phyloP scores from a whole-genome alignment of 176 grass and related monocot genomes.

The Triticum turgidum region DNA sequence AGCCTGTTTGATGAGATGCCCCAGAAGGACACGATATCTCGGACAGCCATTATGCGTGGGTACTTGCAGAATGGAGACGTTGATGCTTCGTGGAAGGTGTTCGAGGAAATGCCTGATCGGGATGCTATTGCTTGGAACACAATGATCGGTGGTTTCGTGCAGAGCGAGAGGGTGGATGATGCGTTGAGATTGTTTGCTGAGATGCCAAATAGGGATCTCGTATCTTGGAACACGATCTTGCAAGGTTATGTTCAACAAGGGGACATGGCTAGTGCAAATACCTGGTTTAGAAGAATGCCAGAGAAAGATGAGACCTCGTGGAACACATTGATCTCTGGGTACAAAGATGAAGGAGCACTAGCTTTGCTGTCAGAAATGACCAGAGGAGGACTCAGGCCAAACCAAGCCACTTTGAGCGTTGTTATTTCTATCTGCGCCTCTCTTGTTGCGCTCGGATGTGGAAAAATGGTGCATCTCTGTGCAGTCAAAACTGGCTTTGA shows the following conservation, averaged over 20 bases:
- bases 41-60: slow-evolving; percentile 63
- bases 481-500: slow-evolving; percentile 60
- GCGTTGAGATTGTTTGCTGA: slow-evolving; percentile 56
- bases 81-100: slow-evolving; percentile 46
- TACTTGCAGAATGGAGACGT: slow-evolving; percentile 58
- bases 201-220: slow-evolving; percentile 63
- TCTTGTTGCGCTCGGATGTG: slow-evolving; percentile 56
- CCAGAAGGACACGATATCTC: slow-evolving; percentile 58
- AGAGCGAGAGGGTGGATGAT: slow-evolving; percentile 54
- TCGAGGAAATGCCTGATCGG: slow-evolving; percentile 57
- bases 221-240: slow-evolving; percentile 79
- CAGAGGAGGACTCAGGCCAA: slow-evolving; percentile 56
- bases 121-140: slow-evolving; percentile 76
- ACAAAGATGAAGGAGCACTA: slow-evolving; percentile 53
- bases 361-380: slow-evolving; percentile 55
- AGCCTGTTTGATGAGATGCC: slow-evolving; percentile 56
- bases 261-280: slow-evolving; percentile 55
- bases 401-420: slow-evolving; percentile 58
- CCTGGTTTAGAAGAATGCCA: slow-evolving; percentile 64
- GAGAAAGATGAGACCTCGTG: slow-evolving; percentile 61
- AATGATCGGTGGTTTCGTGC: slow-evolving; percentile 66
- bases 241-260: slow-evolving; percentile 59
- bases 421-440: slow-evolving; percentile 67
- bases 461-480: slow-evolving; percentile 64
- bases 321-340: slow-evolving; percentile 72